A percentile compares a stretch with the other conserved stretches of the same genome.
phyloP scores from a whole-genome alignment of 108 stramenopile genomes.

The Cyclotella baltica region DNA sequence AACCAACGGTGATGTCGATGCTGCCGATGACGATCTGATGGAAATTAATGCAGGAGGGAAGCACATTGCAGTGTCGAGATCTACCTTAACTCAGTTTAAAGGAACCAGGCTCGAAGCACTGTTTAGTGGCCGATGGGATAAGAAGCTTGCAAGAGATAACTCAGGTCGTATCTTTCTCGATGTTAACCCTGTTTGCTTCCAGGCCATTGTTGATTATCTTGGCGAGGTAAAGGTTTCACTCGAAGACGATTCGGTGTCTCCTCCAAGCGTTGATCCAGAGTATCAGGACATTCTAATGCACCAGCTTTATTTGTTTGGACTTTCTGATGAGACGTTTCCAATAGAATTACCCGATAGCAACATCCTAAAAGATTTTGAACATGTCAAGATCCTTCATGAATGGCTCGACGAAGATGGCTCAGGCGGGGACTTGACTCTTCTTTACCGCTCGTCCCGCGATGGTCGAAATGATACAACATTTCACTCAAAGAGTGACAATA shows the following conservation, averaged over 20 bases:
- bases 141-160: constrained; percentile 19
- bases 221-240: constrained; percentile 24
- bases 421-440: no score
- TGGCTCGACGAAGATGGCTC: constrained; percentile 32
- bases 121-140: constrained; percentile 43
- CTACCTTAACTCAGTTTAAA: no score
- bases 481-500: no score
- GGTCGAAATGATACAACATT: constrained; percentile 4
- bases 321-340: neutral
- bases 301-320: constrained; percentile 34
- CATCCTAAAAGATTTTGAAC: constrained; percentile 4
- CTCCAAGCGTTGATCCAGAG: constrained; percentile 34
- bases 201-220: no score
- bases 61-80: constrained; percentile 8
- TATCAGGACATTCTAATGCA: constrained; percentile 24
- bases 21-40: constrained; percentile 15
- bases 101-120: no score
- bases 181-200: no score
- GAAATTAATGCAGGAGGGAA: constrained; percentile 18
- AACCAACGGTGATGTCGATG: constrained; percentile 16
- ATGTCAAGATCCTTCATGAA: neutral
- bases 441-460: constrained; percentile 37
- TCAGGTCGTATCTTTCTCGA: constrained; percentile 31
- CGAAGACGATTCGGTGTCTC: constrained; percentile 12
- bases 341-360: constrained; percentile 16